Percentiles rank a stretch among this genome's conserved stretches.
These are phyloP conservation scores for Elasticomyces elasticus DNA, from an alignment of 495 filamentous ascomycete genomes.

Conservation along the genomic window DNA sequence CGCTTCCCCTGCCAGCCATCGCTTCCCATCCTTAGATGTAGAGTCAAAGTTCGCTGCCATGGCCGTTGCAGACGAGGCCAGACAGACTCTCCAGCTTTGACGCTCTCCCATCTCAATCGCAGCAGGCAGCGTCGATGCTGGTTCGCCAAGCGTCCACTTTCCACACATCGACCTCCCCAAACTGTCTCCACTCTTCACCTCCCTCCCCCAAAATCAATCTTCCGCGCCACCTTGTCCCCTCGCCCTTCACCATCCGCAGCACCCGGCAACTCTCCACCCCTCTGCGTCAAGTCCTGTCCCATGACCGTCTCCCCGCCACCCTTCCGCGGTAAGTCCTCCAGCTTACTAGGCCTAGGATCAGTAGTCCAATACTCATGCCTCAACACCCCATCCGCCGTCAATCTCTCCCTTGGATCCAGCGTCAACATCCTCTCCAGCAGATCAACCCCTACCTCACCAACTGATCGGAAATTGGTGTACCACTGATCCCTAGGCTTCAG, in stretches of 20 bases:
- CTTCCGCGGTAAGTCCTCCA: conserved; percentile 67
- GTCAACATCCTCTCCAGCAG: conserved; percentile 75
- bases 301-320: conserved; percentile 61
- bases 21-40: no score
- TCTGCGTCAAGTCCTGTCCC: conserved; percentile 72
- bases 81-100: no score
- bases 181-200: no score
- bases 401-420: conserved; percentile 74
- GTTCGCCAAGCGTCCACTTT: no score
- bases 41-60: no score
- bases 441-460: conserved; percentile 73
- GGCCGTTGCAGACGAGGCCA: no score
- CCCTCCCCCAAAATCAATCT: conserved; percentile 66
- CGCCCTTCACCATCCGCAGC: conserved; percentile 50
- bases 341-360: conserved; percentile 73
- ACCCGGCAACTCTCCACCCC: conserved; percentile 55
- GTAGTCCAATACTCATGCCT: conserved; percentile 78
- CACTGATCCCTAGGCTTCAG: conserved; percentile 59
- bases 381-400: conserved; percentile 63
- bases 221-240: conserved; percentile 68
- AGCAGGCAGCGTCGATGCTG: no score
- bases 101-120: no score
- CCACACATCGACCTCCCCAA: no score
- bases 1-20: no score
- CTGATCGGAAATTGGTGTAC: conserved; percentile 59